A percentile compares a stretch with the other conserved stretches of the same genome.
Conservation (phyloP, 192 early-diverging fungal genomes). For the Rhizophagus sp. region DNA sequence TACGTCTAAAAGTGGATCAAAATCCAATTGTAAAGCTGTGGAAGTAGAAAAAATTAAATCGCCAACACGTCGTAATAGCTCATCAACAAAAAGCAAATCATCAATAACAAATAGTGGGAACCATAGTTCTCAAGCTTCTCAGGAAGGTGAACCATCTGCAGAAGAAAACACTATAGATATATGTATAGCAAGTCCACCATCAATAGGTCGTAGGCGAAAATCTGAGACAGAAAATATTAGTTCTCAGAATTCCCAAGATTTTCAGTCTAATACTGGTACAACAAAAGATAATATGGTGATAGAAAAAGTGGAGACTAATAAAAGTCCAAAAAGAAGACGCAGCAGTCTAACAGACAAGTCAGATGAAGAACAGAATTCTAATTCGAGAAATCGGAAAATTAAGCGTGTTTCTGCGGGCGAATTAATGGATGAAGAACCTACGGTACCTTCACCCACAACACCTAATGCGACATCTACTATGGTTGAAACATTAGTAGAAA, state of each 20-base stretch:
- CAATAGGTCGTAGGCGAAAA: neutral
- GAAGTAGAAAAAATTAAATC: neutral
- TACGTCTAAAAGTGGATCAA: neutral
- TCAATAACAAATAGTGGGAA: neutral
- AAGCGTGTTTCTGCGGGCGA: neutral
- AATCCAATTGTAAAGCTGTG: neutral
- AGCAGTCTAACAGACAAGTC: conserved; percentile 4
- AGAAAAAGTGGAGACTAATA: neutral
- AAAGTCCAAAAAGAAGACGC: conserved; percentile 5
- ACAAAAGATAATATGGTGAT: neutral
- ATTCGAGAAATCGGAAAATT: neutral
- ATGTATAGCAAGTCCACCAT: neutral
- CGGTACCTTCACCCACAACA: neutral
- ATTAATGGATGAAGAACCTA: neutral
- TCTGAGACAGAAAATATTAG: neutral
- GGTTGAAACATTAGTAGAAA: neutral
- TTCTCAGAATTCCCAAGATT: neutral
- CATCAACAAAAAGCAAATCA: neutral
- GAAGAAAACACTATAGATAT: neutral
- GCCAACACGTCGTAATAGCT: neutral
- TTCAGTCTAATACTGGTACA: neutral
- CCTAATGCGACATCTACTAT: neutral
- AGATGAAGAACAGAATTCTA: neutral
- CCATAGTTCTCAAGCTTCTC: neutral
- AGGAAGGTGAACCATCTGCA: neutral